Percentiles rank a stretch among this genome's conserved stretches.
Conservation (phyloP, 225 moss, liverwort and hornwort species). For the Pseudisothecium myosuroides region DNA sequence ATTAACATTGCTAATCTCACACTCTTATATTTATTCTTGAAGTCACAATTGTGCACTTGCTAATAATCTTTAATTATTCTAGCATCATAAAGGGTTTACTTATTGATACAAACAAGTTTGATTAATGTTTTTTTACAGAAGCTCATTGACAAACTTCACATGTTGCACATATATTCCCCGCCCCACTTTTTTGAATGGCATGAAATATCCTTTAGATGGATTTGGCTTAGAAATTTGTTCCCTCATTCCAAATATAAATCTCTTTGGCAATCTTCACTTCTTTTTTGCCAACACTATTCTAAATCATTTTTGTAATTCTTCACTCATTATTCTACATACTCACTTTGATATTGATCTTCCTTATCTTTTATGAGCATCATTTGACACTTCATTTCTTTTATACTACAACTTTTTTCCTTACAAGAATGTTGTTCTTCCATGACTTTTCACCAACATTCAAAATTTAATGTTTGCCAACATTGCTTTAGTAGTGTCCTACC, state of each 20-base stretch:
- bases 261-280: background rate
- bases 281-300: background rate
- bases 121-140: accelerated
- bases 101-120: background rate
- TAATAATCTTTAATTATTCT: background rate
- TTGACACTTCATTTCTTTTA: background rate
- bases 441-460: background rate
- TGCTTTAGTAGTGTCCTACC: background rate
- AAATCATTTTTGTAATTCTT: accelerated
- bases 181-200: accelerated
- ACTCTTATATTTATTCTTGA: background rate
- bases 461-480: background rate
- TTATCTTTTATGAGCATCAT: background rate
- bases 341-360: background rate
- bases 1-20: background rate
- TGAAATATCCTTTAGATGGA: background rate
- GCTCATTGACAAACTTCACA: background rate
- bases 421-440: background rate
- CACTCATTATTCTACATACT: background rate
- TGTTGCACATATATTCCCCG: too few relatives aligned
- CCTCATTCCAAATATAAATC: background rate
- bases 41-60: background rate
- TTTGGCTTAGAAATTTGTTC: accelerated
- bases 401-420: background rate
- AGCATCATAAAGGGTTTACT: too few relatives aligned